A percentile compares a stretch with the other conserved stretches of the same genome.
Evolutionary conservation across 306 rosid genomes (phyloP).

Genomic region (Pyrus communis): DNA sequence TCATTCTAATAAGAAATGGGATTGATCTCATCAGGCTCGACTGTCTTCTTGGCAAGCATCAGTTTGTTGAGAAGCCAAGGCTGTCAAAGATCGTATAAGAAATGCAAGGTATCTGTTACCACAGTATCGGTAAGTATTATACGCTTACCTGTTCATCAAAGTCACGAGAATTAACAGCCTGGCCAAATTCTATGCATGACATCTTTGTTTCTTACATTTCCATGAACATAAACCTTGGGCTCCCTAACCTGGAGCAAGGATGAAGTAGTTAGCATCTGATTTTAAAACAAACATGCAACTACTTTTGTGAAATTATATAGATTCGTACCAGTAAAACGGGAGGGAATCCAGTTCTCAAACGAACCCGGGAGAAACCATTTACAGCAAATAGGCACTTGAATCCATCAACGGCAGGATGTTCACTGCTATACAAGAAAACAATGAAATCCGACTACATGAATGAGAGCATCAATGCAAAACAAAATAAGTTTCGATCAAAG

Average conservation of each 20-base stretch:
- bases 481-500: not conserved
- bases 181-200: constrained; percentile 48
- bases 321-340: constrained; percentile 50
- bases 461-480: not conserved
- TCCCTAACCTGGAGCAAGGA: constrained; percentile 47
- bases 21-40: not conserved
- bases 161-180: constrained; percentile 40
- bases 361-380: constrained; percentile 56
- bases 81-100: not conserved
- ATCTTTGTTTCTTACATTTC: constrained; percentile 34
- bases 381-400: constrained; percentile 61
- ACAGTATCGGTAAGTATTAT: not conserved
- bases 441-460: not conserved
- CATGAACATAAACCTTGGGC: constrained; percentile 70
- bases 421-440: constrained; percentile 39
- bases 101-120: not conserved
- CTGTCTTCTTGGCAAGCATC: not conserved
- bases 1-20: not conserved
- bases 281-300: not conserved
- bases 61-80: not conserved
- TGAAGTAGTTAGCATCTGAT: not conserved
- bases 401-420: constrained; percentile 54
- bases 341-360: constrained; percentile 43
- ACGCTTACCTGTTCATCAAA: not conserved
- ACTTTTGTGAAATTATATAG: not conserved